phyloP scores from a whole-genome alignment of 176 grass and related monocot genomes.

The Elaeis guineensis region DNA sequence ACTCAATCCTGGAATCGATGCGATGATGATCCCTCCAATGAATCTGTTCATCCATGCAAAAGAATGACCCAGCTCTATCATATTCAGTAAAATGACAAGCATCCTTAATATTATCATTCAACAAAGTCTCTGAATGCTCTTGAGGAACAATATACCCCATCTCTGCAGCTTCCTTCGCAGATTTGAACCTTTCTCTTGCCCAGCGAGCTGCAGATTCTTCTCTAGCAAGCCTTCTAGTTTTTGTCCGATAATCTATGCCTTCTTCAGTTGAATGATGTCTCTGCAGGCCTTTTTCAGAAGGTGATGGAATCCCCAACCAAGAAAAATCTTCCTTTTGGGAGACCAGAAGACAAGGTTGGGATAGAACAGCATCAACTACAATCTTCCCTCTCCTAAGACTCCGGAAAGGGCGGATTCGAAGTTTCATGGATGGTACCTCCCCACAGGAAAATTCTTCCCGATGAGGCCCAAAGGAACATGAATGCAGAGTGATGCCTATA shows the following conservation, averaged over 20 bases:
- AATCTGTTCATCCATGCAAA: slow-evolving; percentile 68
- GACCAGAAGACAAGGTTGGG: slow-evolving; percentile 59
- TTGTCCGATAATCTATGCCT: slow-evolving; percentile 79
- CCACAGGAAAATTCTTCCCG: slow-evolving; percentile 80
- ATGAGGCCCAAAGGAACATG: slow-evolving; percentile 85
- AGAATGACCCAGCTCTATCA: slow-evolving; percentile 32
- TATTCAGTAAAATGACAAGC: slow-evolving; percentile 17
- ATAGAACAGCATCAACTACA: slow-evolving; percentile 78
- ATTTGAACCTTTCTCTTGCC: slow-evolving; percentile 37
- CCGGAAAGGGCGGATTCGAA: slow-evolving; percentile 70
- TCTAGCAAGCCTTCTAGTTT: slow-evolving; percentile 73
- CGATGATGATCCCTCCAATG: slow-evolving; percentile 62
- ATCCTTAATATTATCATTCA: slow-evolving; percentile 24
- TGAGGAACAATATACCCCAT: slow-evolving; percentile 65
- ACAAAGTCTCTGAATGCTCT: slow-evolving; percentile 18
- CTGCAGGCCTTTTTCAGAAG: slow-evolving; percentile 30
- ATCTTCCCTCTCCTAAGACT: slow-evolving; percentile 71
- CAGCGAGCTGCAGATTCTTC: slow-evolving; percentile 39
- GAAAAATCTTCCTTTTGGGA: slow-evolving; percentile 92
- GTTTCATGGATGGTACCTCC: slow-evolving; percentile 63
- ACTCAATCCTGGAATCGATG: slow-evolving; percentile 37
- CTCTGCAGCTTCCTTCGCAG: slow-evolving; percentile 56
- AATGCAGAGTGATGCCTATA: slow-evolving; percentile 75
- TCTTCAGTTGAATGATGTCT: slow-evolving; percentile 68
- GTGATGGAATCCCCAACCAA: slow-evolving; percentile 69